These are phyloP conservation scores for Fusarium caatingaense DNA, from an alignment of 2,329 filamentous ascomycete genomes.

Conservation along the genomic window DNA sequence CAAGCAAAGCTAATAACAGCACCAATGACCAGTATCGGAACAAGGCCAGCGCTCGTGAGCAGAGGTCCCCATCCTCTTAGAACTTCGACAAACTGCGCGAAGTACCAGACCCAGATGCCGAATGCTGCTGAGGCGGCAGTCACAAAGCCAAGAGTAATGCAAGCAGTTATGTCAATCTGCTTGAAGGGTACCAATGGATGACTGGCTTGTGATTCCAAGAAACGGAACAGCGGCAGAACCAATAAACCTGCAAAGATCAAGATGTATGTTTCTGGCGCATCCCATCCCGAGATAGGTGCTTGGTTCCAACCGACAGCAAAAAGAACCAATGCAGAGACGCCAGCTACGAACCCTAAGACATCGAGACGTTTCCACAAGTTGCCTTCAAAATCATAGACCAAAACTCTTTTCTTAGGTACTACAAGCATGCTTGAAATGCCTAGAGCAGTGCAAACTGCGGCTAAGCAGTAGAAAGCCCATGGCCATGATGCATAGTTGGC, in stretches of 20 bases:
- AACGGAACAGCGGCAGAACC: constrained; percentile 25
- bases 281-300: constrained; percentile 35
- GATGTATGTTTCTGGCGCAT: constrained; percentile 31
- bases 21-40: constrained; percentile 40
- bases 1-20: constrained; percentile 26
- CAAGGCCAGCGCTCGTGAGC: constrained; percentile 36
- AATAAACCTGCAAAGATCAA: constrained; percentile 36
- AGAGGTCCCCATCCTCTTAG: constrained; percentile 41
- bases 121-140: constrained; percentile 40
- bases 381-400: constrained; percentile 42
- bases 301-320: constrained; percentile 46
- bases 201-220: constrained; percentile 36
- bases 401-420: constrained; percentile 33
- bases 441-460: constrained; percentile 37
- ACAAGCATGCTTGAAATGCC: constrained; percentile 40
- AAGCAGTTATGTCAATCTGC: constrained; percentile 33
- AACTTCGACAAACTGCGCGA: constrained; percentile 40
- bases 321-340: constrained; percentile 32
- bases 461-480: constrained; percentile 42
- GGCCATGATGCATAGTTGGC: constrained; percentile 40
- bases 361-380: constrained; percentile 44
- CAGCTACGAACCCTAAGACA: constrained; percentile 24
- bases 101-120: constrained; percentile 45
- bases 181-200: constrained; percentile 43
- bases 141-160: constrained; percentile 32